A percentile compares a stretch with the other conserved stretches of the same genome.
phyloP scores from a whole-genome alignment of 257 asterid species.

The Jaltomata sinuosa region DNA sequence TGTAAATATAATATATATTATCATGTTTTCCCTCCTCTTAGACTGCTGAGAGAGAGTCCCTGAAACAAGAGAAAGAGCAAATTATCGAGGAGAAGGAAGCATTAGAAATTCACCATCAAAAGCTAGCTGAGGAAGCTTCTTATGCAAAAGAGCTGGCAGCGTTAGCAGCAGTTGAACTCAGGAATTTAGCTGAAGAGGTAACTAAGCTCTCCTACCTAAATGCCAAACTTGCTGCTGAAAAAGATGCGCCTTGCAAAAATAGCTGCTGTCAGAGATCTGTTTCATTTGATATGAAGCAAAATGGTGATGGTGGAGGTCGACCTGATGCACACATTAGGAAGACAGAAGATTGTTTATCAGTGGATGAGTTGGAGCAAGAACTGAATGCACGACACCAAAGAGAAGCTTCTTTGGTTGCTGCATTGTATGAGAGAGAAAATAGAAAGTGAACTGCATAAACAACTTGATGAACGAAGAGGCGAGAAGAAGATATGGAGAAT shows the following conservation, averaged over 20 bases:
- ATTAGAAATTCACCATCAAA: constrained; percentile 48
- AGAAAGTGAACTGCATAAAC: constrained; percentile 62
- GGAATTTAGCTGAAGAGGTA: constrained; percentile 73
- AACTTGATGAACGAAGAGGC: constrained; percentile 61
- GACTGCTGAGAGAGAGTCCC: constrained; percentile 71
- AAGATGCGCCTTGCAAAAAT: constrained; percentile 29
- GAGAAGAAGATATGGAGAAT: constrained; percentile 49
- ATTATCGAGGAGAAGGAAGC: constrained; percentile 52
- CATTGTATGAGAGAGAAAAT: constrained; percentile 68
- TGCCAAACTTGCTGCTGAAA: constrained; percentile 44
- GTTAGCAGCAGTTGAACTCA: constrained; percentile 84
- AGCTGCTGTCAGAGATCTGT: constrained; percentile 34
- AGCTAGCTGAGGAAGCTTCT: constrained; percentile 60
- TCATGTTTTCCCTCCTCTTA: no score
- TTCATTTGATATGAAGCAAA: constrained; percentile 27
- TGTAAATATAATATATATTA: background rate
- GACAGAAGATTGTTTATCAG: constrained; percentile 33
- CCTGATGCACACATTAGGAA: constrained; percentile 23
- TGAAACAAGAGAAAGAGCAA: constrained; percentile 58
- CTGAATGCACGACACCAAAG: constrained; percentile 56
- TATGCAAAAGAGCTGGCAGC: constrained; percentile 79
- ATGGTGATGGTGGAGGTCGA: constrained; percentile 11
- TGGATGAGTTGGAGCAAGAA: no score
- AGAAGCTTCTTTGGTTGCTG: constrained; percentile 75
- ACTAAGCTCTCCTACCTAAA: constrained; percentile 71